Evolutionary conservation across 257 asterid species (phyloP).

Genomic region (Gentiana dahurica): DNA sequence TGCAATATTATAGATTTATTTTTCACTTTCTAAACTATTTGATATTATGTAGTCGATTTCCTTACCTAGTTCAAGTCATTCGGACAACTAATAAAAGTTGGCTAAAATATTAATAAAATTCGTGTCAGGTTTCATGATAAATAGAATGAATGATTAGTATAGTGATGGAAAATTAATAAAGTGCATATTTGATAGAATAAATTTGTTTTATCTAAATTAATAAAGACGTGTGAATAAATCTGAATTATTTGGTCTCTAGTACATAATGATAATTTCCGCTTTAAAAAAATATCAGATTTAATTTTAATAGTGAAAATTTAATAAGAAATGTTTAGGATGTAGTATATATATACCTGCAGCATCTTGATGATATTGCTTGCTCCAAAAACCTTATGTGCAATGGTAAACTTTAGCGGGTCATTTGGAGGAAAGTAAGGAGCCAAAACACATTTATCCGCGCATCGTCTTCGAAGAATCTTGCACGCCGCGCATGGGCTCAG

Average conservation of each 20-base stretch:
- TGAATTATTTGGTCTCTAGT: neutral
- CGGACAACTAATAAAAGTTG: too few species aligned
- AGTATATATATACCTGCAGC: neutral
- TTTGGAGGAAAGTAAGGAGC: constrained; percentile 6
- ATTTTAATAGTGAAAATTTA: neutral
- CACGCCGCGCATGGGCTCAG: constrained; percentile 4
- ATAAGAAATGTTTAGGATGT: neutral
- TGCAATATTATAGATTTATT: too few species aligned
- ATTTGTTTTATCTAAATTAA: too few species aligned
- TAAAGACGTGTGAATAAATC: neutral
- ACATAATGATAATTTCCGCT: neutral
- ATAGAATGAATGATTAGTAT: too few species aligned
- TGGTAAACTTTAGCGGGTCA: neutral
- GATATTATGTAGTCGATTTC: too few species aligned
- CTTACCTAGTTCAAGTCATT: too few species aligned
- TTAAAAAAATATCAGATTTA: neutral
- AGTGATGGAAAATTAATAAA: too few species aligned
- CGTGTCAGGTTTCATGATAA: too few species aligned
- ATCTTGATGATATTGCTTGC: constrained; percentile 4
- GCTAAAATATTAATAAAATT: too few species aligned
- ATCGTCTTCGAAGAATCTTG: constrained; percentile 3
- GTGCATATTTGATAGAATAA: too few species aligned
- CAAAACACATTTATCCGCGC: neutral
- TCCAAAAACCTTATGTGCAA: constrained; percentile 5
- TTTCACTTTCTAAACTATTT: too few species aligned